Percentiles rank a stretch among this genome's conserved stretches.
These are phyloP conservation scores for Pelargonium myrrhifolium DNA, from an alignment of 441 rosid genomes.

Conservation along the genomic window DNA sequence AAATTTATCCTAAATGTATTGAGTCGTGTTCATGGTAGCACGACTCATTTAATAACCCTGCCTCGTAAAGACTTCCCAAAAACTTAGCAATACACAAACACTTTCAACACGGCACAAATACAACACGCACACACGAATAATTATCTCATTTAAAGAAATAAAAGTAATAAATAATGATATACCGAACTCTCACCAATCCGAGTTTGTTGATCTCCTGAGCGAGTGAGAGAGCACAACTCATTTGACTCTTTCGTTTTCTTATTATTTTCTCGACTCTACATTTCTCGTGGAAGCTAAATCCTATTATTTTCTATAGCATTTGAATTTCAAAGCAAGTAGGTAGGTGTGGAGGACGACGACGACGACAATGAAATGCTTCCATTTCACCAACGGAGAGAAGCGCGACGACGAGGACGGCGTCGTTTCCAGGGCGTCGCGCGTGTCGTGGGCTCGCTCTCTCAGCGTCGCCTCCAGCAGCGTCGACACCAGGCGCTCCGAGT, in stretches of 20 bases:
- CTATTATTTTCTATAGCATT: not conserved
- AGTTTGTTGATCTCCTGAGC: not conserved
- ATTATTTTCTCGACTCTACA: not conserved
- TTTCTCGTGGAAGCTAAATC: not conserved
- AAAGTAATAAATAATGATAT: not conserved
- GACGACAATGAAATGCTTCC: constrained; percentile 71
- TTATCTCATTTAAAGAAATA: too few species aligned
- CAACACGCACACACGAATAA: too few species aligned
- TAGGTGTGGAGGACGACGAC: too few species aligned
- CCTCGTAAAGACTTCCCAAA: too few species aligned
- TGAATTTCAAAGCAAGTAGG: not conserved
- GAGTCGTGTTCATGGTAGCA: too few species aligned
- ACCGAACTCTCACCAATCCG: not conserved
- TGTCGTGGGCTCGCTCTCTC: constrained; percentile 81
- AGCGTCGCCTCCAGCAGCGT: constrained; percentile 72
- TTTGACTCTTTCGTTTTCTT: not conserved
- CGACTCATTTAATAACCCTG: too few species aligned
- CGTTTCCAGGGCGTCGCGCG: constrained; percentile 49
- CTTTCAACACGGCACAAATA: too few species aligned
- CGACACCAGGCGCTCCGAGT: constrained; percentile 68
- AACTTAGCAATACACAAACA: too few species aligned
- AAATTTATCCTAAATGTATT: too few species aligned
- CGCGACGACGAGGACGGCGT: constrained; percentile 32
- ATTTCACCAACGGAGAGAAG: constrained; percentile 67
- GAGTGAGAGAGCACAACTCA: too few species aligned